A percentile compares a stretch with the other conserved stretches of the same genome.
These are phyloP conservation scores for Leishmania amazonensis DNA, from an alignment of 208 protist genomes.

Conservation along the genomic window DNA sequence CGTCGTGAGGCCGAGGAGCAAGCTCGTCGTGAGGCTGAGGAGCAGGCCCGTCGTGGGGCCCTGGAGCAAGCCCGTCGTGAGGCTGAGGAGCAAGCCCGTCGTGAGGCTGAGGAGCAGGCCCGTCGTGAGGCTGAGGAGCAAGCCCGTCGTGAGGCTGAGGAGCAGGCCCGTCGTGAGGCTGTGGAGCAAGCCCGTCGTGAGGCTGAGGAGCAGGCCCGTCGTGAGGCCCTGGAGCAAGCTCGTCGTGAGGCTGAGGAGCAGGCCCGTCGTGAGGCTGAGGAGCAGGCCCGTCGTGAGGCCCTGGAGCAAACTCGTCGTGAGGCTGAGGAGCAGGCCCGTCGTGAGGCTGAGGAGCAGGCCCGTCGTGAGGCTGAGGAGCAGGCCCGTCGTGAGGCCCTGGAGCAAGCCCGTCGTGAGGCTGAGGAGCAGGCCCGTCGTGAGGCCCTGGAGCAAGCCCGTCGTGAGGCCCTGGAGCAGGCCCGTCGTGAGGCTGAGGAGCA, in stretches of 20 bases:
- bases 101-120: slow-evolving; percentile 56
- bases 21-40: neutral
- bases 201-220: slow-evolving; percentile 13
- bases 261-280: slow-evolving; percentile 37
- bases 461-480: slow-evolving; percentile 21
- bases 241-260: slow-evolving; percentile 36
- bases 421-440: slow-evolving; percentile 23
- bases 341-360: slow-evolving; percentile 25
- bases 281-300: too few species aligned
- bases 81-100: slow-evolving; percentile 78
- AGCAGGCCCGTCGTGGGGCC: slow-evolving; percentile 31
- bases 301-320: too few species aligned
- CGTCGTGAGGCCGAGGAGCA: slow-evolving; percentile 48
- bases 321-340: slow-evolving; percentile 24
- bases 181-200: neutral
- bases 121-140: slow-evolving; percentile 30
- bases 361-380: slow-evolving; percentile 27
- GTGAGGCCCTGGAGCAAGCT: slow-evolving; percentile 36
- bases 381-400: slow-evolving; percentile 16
- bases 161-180: too few species aligned
- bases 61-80: slow-evolving; percentile 33
- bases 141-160: slow-evolving; percentile 85
- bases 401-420: slow-evolving; percentile 10
- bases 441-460: slow-evolving; percentile 20
- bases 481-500: slow-evolving; percentile 25